A percentile compares a stretch with the other conserved stretches of the same genome.
These are phyloP conservation scores for Leccinum aurantiacum DNA, from an alignment of 768 basidiomycete genomes.

Conservation along the genomic window DNA sequence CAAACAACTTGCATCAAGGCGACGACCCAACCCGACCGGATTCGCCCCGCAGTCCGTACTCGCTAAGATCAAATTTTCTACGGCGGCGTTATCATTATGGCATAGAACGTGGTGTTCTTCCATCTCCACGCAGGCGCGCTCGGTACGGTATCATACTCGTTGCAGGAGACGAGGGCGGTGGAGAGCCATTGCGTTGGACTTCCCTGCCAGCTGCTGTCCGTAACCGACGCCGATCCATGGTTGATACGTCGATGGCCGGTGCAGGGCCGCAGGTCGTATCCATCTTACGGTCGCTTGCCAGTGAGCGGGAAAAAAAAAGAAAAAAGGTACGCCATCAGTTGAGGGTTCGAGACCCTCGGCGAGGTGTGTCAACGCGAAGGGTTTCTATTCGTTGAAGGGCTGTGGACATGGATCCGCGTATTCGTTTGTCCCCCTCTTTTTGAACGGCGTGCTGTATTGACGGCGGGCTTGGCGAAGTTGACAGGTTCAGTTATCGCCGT, in stretches of 20 bases:
- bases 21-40: neutral
- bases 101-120: neutral
- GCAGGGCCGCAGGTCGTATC: neutral
- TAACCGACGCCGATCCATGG: neutral
- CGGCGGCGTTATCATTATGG: neutral
- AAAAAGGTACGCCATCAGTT: neutral
- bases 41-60: neutral
- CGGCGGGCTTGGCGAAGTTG: neutral
- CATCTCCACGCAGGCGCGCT: neutral
- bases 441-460: neutral
- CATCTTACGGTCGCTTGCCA: neutral
- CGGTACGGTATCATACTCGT: neutral
- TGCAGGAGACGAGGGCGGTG: neutral
- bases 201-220: neutral
- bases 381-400: neutral
- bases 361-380: neutral
- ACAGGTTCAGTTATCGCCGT: neutral
- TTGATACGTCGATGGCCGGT: neutral
- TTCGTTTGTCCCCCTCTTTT: neutral
- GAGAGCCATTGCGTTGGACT: neutral
- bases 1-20: neutral
- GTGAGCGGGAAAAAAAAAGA: neutral
- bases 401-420: neutral
- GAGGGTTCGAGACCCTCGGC: neutral
- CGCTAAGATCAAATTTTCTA: neutral